Conservation (phyloP, 495 filamentous ascomycete genomes). For the Neurospora sp. region DNA sequence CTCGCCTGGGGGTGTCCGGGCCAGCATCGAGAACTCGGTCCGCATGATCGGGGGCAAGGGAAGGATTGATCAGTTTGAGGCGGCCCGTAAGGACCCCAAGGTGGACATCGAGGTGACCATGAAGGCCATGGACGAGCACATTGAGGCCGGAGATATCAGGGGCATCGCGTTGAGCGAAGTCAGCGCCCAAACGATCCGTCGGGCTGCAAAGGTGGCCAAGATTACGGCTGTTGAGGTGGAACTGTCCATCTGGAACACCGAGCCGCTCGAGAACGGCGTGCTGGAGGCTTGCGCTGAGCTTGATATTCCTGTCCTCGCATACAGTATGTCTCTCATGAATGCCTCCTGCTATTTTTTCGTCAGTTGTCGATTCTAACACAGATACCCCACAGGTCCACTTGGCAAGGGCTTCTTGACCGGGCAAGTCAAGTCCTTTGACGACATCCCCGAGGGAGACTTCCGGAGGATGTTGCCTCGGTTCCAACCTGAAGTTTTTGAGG, state of each 20-base stretch:
- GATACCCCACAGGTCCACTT: constrained; percentile 6
- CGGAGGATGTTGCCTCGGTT: constrained; percentile 52
- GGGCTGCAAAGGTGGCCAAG: constrained; percentile 58
- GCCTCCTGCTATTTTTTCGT: background rate
- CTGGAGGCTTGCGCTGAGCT: constrained; percentile 61
- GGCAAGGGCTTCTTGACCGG: constrained; percentile 43
- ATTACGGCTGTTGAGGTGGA: constrained; percentile 77
- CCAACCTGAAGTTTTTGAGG: constrained; percentile 55
- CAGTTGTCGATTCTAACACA: constrained; percentile 6
- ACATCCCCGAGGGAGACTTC: constrained; percentile 53
- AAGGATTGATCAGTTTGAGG: constrained; percentile 74
- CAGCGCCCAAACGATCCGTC: constrained; percentile 60
- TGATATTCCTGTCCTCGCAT: constrained; percentile 61
- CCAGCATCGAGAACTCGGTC: constrained; percentile 59
- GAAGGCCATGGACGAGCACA: constrained; percentile 44
- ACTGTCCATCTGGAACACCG: constrained; percentile 57
- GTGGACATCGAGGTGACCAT: constrained; percentile 40
- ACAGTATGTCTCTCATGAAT: constrained; percentile 36
- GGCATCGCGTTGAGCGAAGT: constrained; percentile 70
- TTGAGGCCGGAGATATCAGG: constrained; percentile 65
- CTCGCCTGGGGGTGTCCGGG: constrained; percentile 51
- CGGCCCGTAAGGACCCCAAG: constrained; percentile 59
- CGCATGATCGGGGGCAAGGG: constrained; percentile 60
- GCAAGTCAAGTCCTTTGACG: constrained; percentile 48
- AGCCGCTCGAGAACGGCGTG: constrained; percentile 65